Evolutionary conservation across 139 green algal species (phyloP).

Genomic region (Mychonastes homosphaera): DNA sequence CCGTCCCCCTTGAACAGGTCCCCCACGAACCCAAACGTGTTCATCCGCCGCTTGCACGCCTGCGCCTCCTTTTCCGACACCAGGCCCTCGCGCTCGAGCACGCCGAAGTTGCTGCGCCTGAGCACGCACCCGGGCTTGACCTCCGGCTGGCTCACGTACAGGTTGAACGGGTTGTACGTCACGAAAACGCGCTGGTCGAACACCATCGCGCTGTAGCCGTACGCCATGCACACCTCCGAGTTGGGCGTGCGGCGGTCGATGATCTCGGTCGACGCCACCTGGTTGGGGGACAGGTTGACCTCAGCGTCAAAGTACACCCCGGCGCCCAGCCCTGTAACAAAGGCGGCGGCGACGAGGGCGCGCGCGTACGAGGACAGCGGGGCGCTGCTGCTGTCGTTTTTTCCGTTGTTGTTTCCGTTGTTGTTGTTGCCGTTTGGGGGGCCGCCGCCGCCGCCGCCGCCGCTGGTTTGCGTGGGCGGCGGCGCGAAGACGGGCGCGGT

Average conservation of each 20-base stretch:
- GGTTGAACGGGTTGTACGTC: slow-evolving; percentile 89
- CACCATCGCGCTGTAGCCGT: slow-evolving; percentile 95
- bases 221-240: slow-evolving; percentile 88
- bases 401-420: too few species aligned
- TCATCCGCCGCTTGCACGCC: slow-evolving; percentile 92
- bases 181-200: slow-evolving; percentile 98
- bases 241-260: slow-evolving; percentile 92
- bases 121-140: slow-evolving; percentile 96
- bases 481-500: too few species aligned
- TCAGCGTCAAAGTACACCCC: slow-evolving; percentile 66
- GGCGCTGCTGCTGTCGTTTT: too few species aligned
- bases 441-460: too few species aligned
- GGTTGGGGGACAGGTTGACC: slow-evolving; percentile 27
- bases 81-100: slow-evolving; percentile 85
- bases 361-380: slow-evolving; percentile 30
- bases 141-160: slow-evolving; percentile 57
- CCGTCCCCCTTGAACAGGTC: slow-evolving; percentile 60
- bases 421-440: too few species aligned
- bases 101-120: slow-evolving; percentile 76
- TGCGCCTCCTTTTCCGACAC: slow-evolving; percentile 64
- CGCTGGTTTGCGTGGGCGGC: too few species aligned
- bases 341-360: slow-evolving; percentile 52
- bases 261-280: slow-evolving; percentile 81
- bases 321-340: slow-evolving; percentile 80
- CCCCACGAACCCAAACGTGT: slow-evolving; percentile 98